Evolutionary conservation across 768 basidiomycete genomes (phyloP), one percentile per base, ranked within the genome.

Genomic region (Fomitopsis pulvina): DNA sequence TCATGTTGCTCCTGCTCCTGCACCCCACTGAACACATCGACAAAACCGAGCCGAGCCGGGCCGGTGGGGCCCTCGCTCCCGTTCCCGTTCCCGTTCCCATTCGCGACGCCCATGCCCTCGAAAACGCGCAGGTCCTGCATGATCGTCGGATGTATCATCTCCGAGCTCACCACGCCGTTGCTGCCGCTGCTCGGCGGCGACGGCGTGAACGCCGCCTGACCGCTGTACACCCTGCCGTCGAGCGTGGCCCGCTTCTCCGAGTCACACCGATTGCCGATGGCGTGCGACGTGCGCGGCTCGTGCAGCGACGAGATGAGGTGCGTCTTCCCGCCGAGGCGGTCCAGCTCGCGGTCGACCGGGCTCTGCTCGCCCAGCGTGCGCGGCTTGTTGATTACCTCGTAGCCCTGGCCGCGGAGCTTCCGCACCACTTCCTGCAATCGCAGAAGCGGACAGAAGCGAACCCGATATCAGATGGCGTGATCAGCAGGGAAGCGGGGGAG

Each of bases 111-210:
- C 37, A 67, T 63, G 20, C 68, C 69, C 24, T 75, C 70, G 47
- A 73, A 71, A 25, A 62, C 60, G 26, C 69, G 69, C 69, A 81
- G 63, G 55, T 83, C 81, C 39, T 77, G 73, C 51, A 73, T 72
- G 52, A 85, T 76, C 14, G 71, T 71, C 2, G 77, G 73, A 55
- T 81, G 78, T 52, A 78, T 66, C 39, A 54, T 40, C 3, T 61
- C 58, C 25, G 56, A 22, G 25, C 50, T 53, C 20, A 58, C 53
- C 14, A 52, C 39, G 24, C 8, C 3, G 21, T 14, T 47, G 20
- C 18, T 34, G n/a, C 20, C 37, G 26, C 20, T 26, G 18, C 38
- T 39, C 28, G 32, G 22, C 20, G 44, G 29, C 5, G 43, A 46
- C n/a, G 39, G 43, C 8, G 45, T 29, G n/a, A 26, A 28, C 29